Percentiles rank a stretch among this genome's conserved stretches.
Evolutionary conservation across 2,329 filamentous ascomycete species (phyloP).

Genomic region (Laburnicola sp.): DNA sequence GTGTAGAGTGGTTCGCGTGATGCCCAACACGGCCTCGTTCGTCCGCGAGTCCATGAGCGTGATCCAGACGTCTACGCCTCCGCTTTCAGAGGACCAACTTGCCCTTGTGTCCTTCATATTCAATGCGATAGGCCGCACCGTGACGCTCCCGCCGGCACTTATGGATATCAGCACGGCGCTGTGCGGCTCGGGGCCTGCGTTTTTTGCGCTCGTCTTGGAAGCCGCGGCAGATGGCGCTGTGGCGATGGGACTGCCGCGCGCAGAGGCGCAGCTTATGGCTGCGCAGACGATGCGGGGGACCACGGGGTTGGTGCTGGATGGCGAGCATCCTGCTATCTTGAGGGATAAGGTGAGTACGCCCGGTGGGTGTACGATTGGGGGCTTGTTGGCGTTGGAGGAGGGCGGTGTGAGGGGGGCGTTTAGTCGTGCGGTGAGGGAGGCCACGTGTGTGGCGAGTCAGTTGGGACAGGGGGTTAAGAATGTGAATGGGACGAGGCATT

Average conservation of each 20-base stretch:
- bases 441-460: conserved; percentile 69
- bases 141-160: conserved; percentile 65
- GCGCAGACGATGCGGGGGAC: conserved; percentile 78
- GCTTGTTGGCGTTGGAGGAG: conserved; percentile 73
- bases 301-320: conserved; percentile 67
- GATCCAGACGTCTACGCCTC: conserved; percentile 65
- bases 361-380: conserved; percentile 76
- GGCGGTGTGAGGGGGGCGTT: conserved; percentile 68
- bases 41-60: conserved; percentile 81
- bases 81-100: conserved; percentile 58
- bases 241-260: conserved; percentile 74
- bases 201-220: conserved; percentile 75
- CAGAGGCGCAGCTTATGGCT: conserved; percentile 75
- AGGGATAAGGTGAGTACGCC: conserved; percentile 77
- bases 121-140: conserved; percentile 70
- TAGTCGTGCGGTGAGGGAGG: conserved; percentile 69
- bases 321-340: conserved; percentile 74
- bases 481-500: conserved; percentile 49
- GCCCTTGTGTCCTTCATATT: conserved; percentile 75
- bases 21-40: conserved; percentile 82
- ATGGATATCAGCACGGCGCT: conserved; percentile 77
- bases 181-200: conserved; percentile 74
- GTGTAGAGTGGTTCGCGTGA: conserved; percentile 74
- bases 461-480: conserved; percentile 60
- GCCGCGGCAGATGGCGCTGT: conserved; percentile 76